Evolutionary conservation across 1,284 basidiomycete species (phyloP).

Genomic region (Melampsora abietis-canadensis): DNA sequence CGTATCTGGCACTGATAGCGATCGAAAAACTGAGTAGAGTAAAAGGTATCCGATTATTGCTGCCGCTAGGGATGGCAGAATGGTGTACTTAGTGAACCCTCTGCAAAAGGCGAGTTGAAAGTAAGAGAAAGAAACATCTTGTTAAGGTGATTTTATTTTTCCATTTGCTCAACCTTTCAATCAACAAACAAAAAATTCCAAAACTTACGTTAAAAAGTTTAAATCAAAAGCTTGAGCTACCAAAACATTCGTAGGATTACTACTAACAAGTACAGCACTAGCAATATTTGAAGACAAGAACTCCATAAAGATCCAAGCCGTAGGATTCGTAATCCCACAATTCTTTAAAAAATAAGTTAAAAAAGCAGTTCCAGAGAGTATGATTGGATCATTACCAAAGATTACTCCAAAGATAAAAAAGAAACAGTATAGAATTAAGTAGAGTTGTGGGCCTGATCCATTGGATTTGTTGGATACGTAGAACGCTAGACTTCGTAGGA

Average conservation of each 20-base stretch:
- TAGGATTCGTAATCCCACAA: slow-evolving; percentile 62
- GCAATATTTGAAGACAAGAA: slow-evolving; percentile 75
- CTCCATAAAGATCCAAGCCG: slow-evolving; percentile 67
- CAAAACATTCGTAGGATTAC: slow-evolving; percentile 42
- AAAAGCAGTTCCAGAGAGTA: slow-evolving; percentile 69
- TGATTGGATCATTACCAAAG: slow-evolving; percentile 69
- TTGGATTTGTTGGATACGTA: slow-evolving; percentile 74
- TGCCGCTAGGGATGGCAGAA: slow-evolving; percentile 28
- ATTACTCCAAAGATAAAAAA: slow-evolving; percentile 73
- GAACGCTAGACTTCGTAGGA: slow-evolving; percentile 80
- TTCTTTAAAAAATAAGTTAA: slow-evolving; percentile 78
- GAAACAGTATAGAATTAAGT: slow-evolving; percentile 73
- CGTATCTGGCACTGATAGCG: slow-evolving; percentile 9
- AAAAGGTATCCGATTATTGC: slow-evolving; percentile 33
- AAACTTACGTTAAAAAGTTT: slow-evolving; percentile 38
- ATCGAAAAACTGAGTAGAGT: slow-evolving; percentile 23
- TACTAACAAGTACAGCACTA: slow-evolving; percentile 53
- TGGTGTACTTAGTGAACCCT: slow-evolving; percentile 41
- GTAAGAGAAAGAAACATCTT: neutral
- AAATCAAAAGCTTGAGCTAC: slow-evolving; percentile 41
- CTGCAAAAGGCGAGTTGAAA: neutral
- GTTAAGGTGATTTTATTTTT: too few species aligned
- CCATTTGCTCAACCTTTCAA: too few species aligned
- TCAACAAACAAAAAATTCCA: neutral
- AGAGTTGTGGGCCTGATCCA: slow-evolving; percentile 65